A percentile compares a stretch with the other conserved stretches of the same genome.
Evolutionary conservation across 257 asterid species (phyloP).

Genomic region (Asclepias syriaca): DNA sequence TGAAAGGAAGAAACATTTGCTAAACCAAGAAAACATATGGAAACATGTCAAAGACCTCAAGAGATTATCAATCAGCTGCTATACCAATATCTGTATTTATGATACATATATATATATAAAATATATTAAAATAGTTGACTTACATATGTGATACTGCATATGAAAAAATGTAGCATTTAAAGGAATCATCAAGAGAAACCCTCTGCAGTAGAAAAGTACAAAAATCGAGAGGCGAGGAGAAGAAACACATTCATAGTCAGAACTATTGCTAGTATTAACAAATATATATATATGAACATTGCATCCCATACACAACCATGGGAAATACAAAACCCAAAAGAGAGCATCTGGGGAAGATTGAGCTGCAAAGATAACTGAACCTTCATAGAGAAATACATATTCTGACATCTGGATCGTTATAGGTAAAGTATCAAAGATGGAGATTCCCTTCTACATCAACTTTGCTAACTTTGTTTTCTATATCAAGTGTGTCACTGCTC

Average conservation of each 20-base stretch:
- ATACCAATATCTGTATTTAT: background rate
- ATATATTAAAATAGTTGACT: too few species aligned
- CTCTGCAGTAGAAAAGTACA: background rate
- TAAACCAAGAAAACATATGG: background rate
- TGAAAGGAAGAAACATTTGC: background rate
- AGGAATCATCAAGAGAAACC: background rate
- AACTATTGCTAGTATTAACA: background rate
- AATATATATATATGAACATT: slow-evolving; percentile 8
- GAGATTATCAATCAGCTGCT: too few species aligned
- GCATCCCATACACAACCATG: background rate
- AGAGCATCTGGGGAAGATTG: background rate
- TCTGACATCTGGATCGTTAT: background rate
- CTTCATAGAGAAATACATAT: background rate
- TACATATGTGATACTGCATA: background rate
- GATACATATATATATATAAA: too few species aligned
- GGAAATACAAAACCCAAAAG: background rate
- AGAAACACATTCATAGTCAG: background rate
- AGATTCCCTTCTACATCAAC: slow-evolving; percentile 28
- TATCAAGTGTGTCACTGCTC: slow-evolving; percentile 19
- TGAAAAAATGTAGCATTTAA: background rate
- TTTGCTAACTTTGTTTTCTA: slow-evolving; percentile 20
- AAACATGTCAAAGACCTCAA: background rate
- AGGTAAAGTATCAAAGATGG: slow-evolving; percentile 16
- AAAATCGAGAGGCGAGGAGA: too few species aligned
- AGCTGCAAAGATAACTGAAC: background rate